These are phyloP conservation scores for Striga asiatica DNA, from an alignment of 257 asterid genomes.

Conservation along the genomic window DNA sequence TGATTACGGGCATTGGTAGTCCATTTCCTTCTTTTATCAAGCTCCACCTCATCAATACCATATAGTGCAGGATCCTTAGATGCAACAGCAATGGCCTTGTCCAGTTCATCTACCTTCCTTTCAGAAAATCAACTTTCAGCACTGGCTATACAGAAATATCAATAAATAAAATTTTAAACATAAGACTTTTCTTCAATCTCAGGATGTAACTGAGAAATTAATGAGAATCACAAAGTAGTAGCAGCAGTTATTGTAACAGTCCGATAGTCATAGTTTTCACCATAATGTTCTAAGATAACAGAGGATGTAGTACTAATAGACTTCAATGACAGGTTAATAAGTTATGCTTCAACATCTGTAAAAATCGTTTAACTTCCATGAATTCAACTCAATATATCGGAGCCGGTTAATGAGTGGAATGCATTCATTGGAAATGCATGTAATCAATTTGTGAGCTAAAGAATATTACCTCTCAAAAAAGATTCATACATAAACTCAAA, in stretches of 20 bases:
- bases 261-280: background rate
- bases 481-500: constrained; percentile 14
- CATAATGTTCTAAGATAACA: background rate
- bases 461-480: background rate
- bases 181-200: constrained; percentile 2
- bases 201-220: background rate
- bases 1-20: constrained; percentile 80
- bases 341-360: background rate
- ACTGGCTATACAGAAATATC: constrained; percentile 13
- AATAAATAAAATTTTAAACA: too few species aligned
- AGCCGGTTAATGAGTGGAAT: constrained; percentile 7
- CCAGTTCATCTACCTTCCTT: constrained; percentile 95
- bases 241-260: background rate
- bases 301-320: background rate
- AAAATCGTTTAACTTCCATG: background rate
- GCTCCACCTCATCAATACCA: constrained; percentile 71
- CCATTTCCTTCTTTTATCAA: constrained; percentile 86
- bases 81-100: constrained; percentile 80
- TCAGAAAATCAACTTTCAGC: constrained; percentile 42
- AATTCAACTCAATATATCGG: background rate
- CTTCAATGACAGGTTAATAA: background rate
- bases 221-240: background rate
- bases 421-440: constrained; percentile 4
- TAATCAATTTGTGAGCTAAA: background rate
- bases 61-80: constrained; percentile 73